Percentiles rank a stretch among this genome's conserved stretches.
These are phyloP conservation scores for Aciculoconidium aculeatum DNA, from an alignment of 805 yeast genomes.

Conservation along the genomic window DNA sequence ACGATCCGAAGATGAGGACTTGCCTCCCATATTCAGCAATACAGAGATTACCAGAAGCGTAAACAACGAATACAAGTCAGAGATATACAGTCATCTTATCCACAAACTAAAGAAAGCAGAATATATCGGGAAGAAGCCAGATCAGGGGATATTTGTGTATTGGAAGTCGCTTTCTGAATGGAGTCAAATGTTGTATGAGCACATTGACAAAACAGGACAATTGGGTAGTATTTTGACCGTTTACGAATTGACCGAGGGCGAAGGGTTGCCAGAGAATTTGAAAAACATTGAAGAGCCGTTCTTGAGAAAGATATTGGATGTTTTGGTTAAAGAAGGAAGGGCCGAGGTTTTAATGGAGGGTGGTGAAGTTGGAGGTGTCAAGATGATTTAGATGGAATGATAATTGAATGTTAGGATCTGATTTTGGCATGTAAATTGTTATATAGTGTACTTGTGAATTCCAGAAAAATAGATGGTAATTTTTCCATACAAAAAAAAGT, in stretches of 20 bases:
- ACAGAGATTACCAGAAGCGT: constrained; percentile 46
- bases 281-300: constrained; percentile 54
- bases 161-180: constrained; percentile 53
- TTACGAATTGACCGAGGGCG: constrained; percentile 63
- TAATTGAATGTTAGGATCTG: too few species aligned
- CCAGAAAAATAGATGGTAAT: too few species aligned
- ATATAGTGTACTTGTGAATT: too few species aligned
- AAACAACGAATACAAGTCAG: constrained; percentile 47
- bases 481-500: too few species aligned
- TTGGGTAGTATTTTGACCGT: constrained; percentile 70
- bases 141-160: constrained; percentile 58
- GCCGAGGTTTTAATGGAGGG: constrained; percentile 69
- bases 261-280: constrained; percentile 53
- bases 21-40: constrained; percentile 46
- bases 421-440: too few species aligned
- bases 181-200: constrained; percentile 29
- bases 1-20: constrained; percentile 19
- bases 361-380: constrained; percentile 71
- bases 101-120: constrained; percentile 47
- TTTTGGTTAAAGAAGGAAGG: constrained; percentile 59
- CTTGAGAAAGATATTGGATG: constrained; percentile 44
- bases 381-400: constrained; percentile 56
- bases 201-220: constrained; percentile 69
- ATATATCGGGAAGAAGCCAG: constrained; percentile 48
- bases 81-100: constrained; percentile 55